phyloP scores from a whole-genome alignment of 2,329 filamentous ascomycete genomes.

The Sporothrix humicola region DNA sequence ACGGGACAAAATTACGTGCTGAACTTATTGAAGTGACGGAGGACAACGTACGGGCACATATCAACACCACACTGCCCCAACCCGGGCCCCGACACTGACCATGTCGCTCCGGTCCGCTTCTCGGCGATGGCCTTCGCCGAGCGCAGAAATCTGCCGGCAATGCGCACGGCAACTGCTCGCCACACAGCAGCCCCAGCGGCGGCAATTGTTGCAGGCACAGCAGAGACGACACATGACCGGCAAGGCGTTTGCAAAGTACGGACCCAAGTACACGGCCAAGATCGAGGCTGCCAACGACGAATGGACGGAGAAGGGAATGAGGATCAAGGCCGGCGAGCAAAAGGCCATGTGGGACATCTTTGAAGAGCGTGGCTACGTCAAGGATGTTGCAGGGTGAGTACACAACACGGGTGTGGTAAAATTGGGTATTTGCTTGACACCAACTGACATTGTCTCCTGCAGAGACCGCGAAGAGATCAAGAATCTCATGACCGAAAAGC shows the following conservation, averaged over 20 bases:
- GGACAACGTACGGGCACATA: background rate
- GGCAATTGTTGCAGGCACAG: background rate
- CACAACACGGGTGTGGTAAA: background rate
- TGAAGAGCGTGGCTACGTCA: conserved; percentile 74
- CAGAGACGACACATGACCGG: conserved; percentile 33
- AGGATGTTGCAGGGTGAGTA: conserved; percentile 74
- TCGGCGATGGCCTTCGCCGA: conserved; percentile 30
- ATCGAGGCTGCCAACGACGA: conserved; percentile 48
- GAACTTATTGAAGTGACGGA: no score
- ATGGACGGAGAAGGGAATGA: conserved; percentile 56
- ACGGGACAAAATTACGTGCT: background rate
- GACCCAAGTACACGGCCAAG: conserved; percentile 52
- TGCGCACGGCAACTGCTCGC: conserved; percentile 34
- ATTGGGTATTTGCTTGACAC: no score
- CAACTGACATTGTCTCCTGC: background rate
- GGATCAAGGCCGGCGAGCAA: conserved; percentile 57
- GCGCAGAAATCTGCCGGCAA: conserved; percentile 33
- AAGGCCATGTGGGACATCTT: conserved; percentile 67
- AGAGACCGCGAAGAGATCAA: conserved; percentile 61
- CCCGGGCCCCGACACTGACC: background rate
- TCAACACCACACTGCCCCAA: no score
- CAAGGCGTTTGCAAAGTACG: conserved; percentile 37
- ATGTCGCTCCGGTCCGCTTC: conserved; percentile 30
- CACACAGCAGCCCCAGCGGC: background rate
- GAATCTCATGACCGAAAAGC: conserved; percentile 66